Evolutionary conservation across 2,329 filamentous ascomycete genomes (phyloP), one percentile per base, ranked within the genome.

Genomic region (Pseudogymnoascus sp.): DNA sequence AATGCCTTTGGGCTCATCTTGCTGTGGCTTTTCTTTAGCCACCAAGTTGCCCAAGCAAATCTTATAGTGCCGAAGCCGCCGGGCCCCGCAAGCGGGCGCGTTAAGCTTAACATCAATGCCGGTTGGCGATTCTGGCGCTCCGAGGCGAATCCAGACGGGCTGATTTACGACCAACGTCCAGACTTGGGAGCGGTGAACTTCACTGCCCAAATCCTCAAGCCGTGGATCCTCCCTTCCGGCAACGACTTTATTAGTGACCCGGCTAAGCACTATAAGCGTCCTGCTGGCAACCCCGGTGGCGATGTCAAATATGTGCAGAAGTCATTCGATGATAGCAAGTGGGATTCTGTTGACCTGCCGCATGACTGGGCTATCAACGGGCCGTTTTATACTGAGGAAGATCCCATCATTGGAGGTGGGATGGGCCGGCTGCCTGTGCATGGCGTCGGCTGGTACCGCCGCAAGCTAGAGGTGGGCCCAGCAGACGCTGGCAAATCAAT

Each of bases 361-460:
- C 79, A 81, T 65, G 79, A 81, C 66, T 81, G 78, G 79, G 79
- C 79, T 17, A 76, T 81, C 65, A 72, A 73, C 7, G 78, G 78
- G 0, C 77, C 78, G 0, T 81, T 81, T 62, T 67, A 72, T 71
- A 68, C 71, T 0, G 67, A 71, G 2, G 71, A 70, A 2, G 71
- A 77, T 5, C 70, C 67, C 2, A 55, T 55, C 6, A 55, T 55
- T 55, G 48, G 48, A 5, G 76, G 76, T 2, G 73, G 73, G 4
- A 75, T 76, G 70, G 78, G 77, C 12, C 72, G 77, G 1, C 67
- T 84, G 29, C 81, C 81, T 0, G 73, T 76, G 25, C 75, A 82
- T n/a, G 81, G 81, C 1, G 75, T 84, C 1, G 80, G 78, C 2
- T 82, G 80, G 81, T 83, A 83, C 65, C 78, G 80, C 3, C 73